These are phyloP conservation scores for Trametes hirsuta DNA, from an alignment of 1,284 basidiomycete species.

Conservation along the genomic window DNA sequence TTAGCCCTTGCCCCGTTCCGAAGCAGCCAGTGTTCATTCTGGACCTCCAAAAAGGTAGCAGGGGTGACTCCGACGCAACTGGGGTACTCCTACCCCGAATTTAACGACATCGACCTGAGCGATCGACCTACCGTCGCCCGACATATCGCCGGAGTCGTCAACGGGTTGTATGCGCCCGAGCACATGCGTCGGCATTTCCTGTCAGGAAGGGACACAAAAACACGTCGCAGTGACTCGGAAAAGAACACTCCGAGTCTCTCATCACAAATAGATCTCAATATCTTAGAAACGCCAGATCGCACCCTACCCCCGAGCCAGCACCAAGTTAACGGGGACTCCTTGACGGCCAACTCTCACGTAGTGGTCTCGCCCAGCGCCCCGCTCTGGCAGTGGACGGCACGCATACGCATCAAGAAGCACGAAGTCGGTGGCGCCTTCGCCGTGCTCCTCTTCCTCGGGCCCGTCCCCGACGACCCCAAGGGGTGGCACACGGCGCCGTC, in stretches of 20 bases:
- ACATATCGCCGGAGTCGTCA: constrained; percentile 39
- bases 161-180: constrained; percentile 28
- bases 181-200: background rate
- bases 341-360: too few relatives aligned
- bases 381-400: constrained; percentile 45
- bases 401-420: constrained; percentile 45
- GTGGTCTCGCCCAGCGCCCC: background rate
- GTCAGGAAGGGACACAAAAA: background rate
- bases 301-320: too few relatives aligned
- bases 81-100: constrained; percentile 50
- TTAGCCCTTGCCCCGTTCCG: constrained; percentile 39
- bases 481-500: constrained; percentile 39
- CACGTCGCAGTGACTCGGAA: background rate
- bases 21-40: constrained; percentile 34
- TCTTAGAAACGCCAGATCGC: too few relatives aligned
- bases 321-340: too few relatives aligned
- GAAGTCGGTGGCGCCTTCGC: constrained; percentile 44
- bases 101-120: constrained; percentile 40
- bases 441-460: constrained; percentile 47
- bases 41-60: constrained; percentile 33
- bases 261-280: too few relatives aligned
- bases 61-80: constrained; percentile 27
- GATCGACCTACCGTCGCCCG: constrained; percentile 33
- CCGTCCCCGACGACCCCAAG: constrained; percentile 38
- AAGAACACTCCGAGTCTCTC: background rate